Base-by-base conservation (phyloP, 2,329 filamentous ascomycete species). In the Colletotrichum graminicola region DNA sequence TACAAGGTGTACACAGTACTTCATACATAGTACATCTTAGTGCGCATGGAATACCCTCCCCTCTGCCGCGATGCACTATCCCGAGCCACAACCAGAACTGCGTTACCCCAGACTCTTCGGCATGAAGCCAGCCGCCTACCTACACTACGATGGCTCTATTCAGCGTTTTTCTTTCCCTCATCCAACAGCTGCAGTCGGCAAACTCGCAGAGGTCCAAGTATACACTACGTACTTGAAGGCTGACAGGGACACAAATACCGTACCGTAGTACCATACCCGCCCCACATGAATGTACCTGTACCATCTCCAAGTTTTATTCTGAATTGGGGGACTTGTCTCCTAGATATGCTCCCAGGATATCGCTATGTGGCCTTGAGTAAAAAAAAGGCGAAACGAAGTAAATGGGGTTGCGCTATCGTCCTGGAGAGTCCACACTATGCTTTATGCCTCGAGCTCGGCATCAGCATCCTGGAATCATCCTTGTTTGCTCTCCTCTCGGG, bases 361-460 rank as follows among this genome's bases (percentile, higher is more conserved):
- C 57, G 26, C 32, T 29, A 3, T 49, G 21, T 29, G 43, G 59
- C 43, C 43, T 49, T 49, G 41, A 54, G 34, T 47, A 62, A 45
- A 18, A 10, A 10, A 23, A 61, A 45, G 23, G 16, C 36, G n/a
- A 14, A 41, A 47, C n/a, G n/a, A n/a, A 10, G 12, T 6, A 45
- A 2, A 29, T 29, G 29, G 29, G 29, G 47, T 45, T 14, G n/a
- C 16, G 11, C 16, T 12, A 41, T 16, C 26, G 26, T 36, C 41
- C 47, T 3, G 39, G 36, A 29, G 45, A 67, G 41, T 21, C 26
- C 16, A 18, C 16, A 18, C 65, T 45, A 45, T 63, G 59, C 59
- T 71, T 63, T n/a, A 63, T 71, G 52, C 65, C 68, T 41, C 68
- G 57, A 60, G 52, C 45, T 51, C 56, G 55, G 49, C n/a, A 39